Evolutionary conservation across 495 filamentous ascomycete genomes (phyloP), one percentile per base, ranked within the genome.

Genomic region (Daldinia decipiens): DNA sequence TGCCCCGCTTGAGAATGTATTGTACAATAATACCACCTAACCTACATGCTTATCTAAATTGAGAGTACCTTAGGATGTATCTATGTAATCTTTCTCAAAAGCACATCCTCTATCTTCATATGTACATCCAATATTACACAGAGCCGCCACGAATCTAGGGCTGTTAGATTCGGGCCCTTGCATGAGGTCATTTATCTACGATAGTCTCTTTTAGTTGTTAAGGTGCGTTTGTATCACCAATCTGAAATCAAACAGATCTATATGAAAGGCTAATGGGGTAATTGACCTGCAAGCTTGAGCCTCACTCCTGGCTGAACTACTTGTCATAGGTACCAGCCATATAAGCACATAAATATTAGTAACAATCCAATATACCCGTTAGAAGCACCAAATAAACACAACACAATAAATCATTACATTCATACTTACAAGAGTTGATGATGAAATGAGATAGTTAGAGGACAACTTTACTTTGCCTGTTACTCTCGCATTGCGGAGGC

Each of bases 81-180:
- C n/a, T n/a, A n/a, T n/a, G n/a, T n/a, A n/a, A n/a, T 34, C 11
- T 43, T 43, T 43, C 39, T 43, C 1, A 43, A 17, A 17, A 5
- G 40, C 6, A 17, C 15, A 34, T 45, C 17, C n/a, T 45, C 40
- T 21, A 45, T 45, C n/a, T 45, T 45, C 40, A 45, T 34, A 29
- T 6, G 27, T 26, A 34, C 32, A 47, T 7, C 5, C n/a, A 19
- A 9, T 11, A 47, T 47, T n/a, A 31, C 15, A 29, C 50, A 53
- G 5, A 21, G 24, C 50, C 50, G 13, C 27, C 21, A 15, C 50
- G 50, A 53, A 55, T 15, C 32, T 17, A 47, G 27, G 24, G 9
- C 38, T 64, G 38, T 64, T 38, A 56, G 32, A 34, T 56, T n/a
- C 26, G 36, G 50, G 12, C 36, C 61, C 61, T 64, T 56, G 61